A percentile compares a stretch with the other conserved stretches of the same genome.
Evolutionary conservation across 352 stramenopile species (phyloP).

Genomic region (Pythium aquatile): DNA sequence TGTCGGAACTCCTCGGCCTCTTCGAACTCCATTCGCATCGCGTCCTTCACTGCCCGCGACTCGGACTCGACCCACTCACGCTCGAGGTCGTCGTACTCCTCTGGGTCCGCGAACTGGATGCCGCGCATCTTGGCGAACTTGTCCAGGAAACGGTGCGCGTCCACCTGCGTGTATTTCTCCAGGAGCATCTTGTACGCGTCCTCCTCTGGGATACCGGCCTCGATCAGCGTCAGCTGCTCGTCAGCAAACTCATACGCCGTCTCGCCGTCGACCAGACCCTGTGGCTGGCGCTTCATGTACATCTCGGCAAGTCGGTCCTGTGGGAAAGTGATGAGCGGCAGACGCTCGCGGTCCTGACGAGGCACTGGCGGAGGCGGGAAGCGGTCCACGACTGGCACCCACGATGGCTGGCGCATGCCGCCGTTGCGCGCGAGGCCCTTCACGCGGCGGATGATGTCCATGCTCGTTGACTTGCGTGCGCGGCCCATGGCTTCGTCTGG

Average conservation of each 20-base stretch:
- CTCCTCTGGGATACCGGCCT: slow-evolving; percentile 76
- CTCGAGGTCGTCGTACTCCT: slow-evolving; percentile 82
- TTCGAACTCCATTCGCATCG: slow-evolving; percentile 82
- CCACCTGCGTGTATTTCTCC: slow-evolving; percentile 85
- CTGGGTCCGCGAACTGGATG: slow-evolving; percentile 71
- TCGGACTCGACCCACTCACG: slow-evolving; percentile 80
- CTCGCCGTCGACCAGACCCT: slow-evolving; percentile 68
- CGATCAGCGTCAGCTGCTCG: slow-evolving; percentile 83
- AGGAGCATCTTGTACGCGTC: slow-evolving; percentile 78
- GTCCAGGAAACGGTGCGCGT: slow-evolving; percentile 75
- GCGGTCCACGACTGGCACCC: slow-evolving; percentile 73
- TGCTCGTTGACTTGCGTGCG: slow-evolving; percentile 59
- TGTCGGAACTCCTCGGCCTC: slow-evolving; percentile 73
- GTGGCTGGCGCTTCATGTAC: slow-evolving; percentile 72
- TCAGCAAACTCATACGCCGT: slow-evolving; percentile 87
- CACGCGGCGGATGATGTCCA: slow-evolving; percentile 79
- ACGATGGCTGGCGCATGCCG: slow-evolving; percentile 67
- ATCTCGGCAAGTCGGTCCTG: slow-evolving; percentile 82
- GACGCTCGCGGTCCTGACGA: slow-evolving; percentile 67
- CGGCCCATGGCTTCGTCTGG: slow-evolving; percentile 55
- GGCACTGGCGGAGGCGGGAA: slow-evolving; percentile 74
- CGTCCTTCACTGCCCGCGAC: slow-evolving; percentile 78
- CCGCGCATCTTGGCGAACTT: slow-evolving; percentile 81
- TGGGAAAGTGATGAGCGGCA: slow-evolving; percentile 80
- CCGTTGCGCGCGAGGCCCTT: slow-evolving; percentile 79